Conservation (phyloP, 1,284 basidiomycete genomes). For the Peniophora sp. region DNA sequence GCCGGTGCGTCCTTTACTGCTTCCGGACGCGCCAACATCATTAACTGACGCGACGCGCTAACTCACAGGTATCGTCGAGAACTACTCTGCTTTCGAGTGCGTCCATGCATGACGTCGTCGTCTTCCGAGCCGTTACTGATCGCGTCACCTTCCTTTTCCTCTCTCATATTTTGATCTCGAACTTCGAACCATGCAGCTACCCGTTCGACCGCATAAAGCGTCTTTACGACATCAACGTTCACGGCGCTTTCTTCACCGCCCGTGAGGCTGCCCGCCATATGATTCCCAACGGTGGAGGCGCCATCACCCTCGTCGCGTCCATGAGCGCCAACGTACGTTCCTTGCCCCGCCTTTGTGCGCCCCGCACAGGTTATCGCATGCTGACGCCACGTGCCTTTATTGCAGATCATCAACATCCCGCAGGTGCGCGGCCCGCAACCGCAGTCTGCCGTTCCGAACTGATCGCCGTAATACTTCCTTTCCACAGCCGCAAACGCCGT, state of each 20-base stretch:
- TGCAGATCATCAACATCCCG: constrained; percentile 81
- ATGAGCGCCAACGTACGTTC: constrained; percentile 81
- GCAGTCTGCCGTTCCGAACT: neutral
- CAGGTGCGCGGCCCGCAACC: constrained; percentile 37
- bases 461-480: neutral
- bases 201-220: constrained; percentile 77
- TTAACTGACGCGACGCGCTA: constrained; percentile 2
- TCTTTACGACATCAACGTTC: constrained; percentile 89
- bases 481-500: constrained; percentile 81
- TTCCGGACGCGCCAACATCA: constrained; percentile 2
- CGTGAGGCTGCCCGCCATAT: constrained; percentile 83
- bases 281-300: constrained; percentile 71
- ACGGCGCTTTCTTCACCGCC: constrained; percentile 89
- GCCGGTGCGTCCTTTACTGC: constrained; percentile 51
- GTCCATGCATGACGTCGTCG: constrained; percentile 13
- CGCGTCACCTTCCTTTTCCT: constrained; percentile 2
- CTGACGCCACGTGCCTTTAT: neutral
- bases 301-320: constrained; percentile 82
- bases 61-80: constrained; percentile 78
- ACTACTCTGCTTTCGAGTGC: constrained; percentile 84
- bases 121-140: constrained; percentile 6
- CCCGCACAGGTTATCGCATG: constrained; percentile 3
- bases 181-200: constrained; percentile 42
- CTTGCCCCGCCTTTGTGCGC: neutral
- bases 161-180: neutral